phyloP scores from a whole-genome alignment of 2,329 filamentous ascomycete species.

The Talaromyces sp. region DNA sequence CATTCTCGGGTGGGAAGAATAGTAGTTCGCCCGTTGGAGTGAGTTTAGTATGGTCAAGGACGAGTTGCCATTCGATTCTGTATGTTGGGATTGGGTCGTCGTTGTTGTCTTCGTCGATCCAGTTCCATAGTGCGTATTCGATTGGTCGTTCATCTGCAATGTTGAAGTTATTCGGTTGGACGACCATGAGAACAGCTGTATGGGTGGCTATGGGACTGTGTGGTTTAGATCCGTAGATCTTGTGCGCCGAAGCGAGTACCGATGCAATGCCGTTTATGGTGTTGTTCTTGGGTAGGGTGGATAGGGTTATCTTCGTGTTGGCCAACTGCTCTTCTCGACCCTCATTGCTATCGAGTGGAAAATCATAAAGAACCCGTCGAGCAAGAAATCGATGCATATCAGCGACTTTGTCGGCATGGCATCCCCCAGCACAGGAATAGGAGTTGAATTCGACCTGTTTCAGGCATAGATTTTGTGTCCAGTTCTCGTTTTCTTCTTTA shows the following conservation, averaged over 20 bases:
- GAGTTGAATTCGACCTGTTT: constrained; percentile 50
- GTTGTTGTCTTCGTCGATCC: constrained; percentile 9
- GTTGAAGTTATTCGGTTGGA: constrained; percentile 47
- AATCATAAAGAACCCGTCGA: constrained; percentile 25
- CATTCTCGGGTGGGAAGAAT: constrained; percentile 31
- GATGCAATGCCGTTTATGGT: constrained; percentile 33
- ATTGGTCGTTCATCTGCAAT: constrained; percentile 46
- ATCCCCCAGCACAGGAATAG: constrained; percentile 42
- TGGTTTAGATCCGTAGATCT: constrained; percentile 27
- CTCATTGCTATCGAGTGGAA: background rate
- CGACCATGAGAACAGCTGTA: constrained; percentile 43
- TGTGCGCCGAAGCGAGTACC: constrained; percentile 34
- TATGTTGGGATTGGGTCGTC: constrained; percentile 32
- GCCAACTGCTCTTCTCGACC: background rate
- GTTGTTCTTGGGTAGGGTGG: constrained; percentile 31
- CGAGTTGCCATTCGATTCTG: constrained; percentile 36
- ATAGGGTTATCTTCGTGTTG: constrained; percentile 2
- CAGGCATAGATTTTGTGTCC: constrained; percentile 22
- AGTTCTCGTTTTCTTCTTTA: background rate
- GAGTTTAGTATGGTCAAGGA: constrained; percentile 32
- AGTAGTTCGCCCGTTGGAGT: constrained; percentile 32
- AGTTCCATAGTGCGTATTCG: constrained; percentile 43
- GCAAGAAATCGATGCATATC: constrained; percentile 42
- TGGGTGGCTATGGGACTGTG: constrained; percentile 17
- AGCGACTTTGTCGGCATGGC: constrained; percentile 39